phyloP scores from a whole-genome alignment of 2,329 filamentous ascomycete species.

The Sodiomyces alkalinus region DNA sequence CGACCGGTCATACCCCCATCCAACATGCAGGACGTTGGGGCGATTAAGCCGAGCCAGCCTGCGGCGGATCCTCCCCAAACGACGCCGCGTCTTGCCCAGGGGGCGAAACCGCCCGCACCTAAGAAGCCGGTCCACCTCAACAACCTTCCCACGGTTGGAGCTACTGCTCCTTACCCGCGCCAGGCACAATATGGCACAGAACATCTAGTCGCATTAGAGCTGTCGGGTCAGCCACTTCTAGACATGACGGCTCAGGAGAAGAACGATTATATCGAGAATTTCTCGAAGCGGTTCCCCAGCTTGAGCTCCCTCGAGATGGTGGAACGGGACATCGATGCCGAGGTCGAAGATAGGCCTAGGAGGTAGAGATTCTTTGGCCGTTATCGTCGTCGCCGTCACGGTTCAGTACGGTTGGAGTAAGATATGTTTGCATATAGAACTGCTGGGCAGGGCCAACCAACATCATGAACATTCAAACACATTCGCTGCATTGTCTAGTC shows the following conservation, averaged over 20 bases:
- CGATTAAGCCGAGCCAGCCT: conserved; percentile 8
- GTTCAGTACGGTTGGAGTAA: no score
- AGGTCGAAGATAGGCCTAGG: conserved; percentile 10
- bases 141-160: conserved; percentile 29
- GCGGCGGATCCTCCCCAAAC: conserved; percentile 13
- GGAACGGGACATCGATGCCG: conserved; percentile 45
- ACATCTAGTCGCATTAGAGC: conserved; percentile 26
- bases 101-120: conserved; percentile 34
- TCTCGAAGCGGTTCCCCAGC: conserved; percentile 77
- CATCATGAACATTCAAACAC: no score
- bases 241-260: conserved; percentile 44
- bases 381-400: no score
- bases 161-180: conserved; percentile 8
- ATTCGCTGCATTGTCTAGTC: no score
- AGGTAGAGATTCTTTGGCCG: neutral
- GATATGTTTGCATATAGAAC: no score
- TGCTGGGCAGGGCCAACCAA: no score
- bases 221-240: conserved; percentile 31
- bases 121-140: conserved; percentile 49
- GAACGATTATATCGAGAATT: conserved; percentile 53
- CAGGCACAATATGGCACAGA: conserved; percentile 9
- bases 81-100: conserved; percentile 3
- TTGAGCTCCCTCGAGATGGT: conserved; percentile 76
- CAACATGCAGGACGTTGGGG: conserved; percentile 7
- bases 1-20: conserved; percentile 13